These are phyloP conservation scores for Dicorynia guianensis DNA, from an alignment of 306 rosid genomes.

Conservation along the genomic window DNA sequence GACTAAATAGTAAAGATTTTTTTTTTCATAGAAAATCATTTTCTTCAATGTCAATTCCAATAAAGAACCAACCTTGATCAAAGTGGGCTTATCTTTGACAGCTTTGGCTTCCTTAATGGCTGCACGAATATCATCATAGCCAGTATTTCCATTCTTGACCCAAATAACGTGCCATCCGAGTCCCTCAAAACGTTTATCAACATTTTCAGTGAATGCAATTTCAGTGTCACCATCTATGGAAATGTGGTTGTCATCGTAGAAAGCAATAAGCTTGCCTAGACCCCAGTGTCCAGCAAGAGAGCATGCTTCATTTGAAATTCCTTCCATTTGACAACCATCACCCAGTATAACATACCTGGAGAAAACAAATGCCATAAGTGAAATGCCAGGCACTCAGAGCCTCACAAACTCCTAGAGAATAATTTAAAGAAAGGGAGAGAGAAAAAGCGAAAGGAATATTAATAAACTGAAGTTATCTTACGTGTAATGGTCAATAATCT, in stretches of 20 bases:
- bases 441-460: neutral
- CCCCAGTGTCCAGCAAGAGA: slow-evolving; percentile 99
- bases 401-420: slow-evolving; percentile 7
- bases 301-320: slow-evolving; percentile 86
- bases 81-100: slow-evolving; percentile 92
- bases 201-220: slow-evolving; percentile 93
- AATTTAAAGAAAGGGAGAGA: neutral
- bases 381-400: slow-evolving; percentile 30
- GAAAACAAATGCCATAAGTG: slow-evolving; percentile 23
- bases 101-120: slow-evolving; percentile 97
- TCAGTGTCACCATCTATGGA: slow-evolving; percentile 96
- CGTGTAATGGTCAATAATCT: slow-evolving; percentile 98
- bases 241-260: slow-evolving; percentile 98
- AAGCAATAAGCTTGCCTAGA: slow-evolving; percentile 90
- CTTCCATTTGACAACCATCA: slow-evolving; percentile 99
- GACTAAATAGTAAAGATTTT: neutral
- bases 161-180: slow-evolving; percentile 98
- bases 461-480: slow-evolving; percentile 43
- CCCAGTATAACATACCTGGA: slow-evolving; percentile 83
- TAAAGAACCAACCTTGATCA: slow-evolving; percentile 80
- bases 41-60: slow-evolving; percentile 28
- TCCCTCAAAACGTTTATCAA: slow-evolving; percentile 88
- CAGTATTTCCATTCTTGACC: slow-evolving; percentile 99
- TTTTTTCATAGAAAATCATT: slow-evolving; percentile 13
- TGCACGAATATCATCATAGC: slow-evolving; percentile 96